These are phyloP conservation scores for Naganishia antarctica DNA, from an alignment of 768 basidiomycete species.

Conservation along the genomic window DNA sequence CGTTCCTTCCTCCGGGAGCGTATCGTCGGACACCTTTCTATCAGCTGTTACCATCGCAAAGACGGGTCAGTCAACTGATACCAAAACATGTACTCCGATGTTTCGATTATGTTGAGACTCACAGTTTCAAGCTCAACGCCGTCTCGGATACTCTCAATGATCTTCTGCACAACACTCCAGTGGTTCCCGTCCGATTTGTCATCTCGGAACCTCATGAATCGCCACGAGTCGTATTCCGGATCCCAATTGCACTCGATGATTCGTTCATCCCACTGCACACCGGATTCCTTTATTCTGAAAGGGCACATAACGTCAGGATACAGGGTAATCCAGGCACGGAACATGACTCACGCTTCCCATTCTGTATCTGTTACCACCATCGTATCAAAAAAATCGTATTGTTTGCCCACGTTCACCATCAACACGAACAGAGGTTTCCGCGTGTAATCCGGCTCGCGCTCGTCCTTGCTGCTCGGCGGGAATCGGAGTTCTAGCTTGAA, in stretches of 20 bases:
- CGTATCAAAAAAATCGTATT: constrained; percentile 76
- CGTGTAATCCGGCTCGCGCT: constrained; percentile 66
- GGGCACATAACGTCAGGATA: not conserved
- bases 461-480: constrained; percentile 60
- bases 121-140: constrained; percentile 59
- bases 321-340: not conserved
- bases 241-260: constrained; percentile 95
- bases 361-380: constrained; percentile 81
- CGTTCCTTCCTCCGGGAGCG: constrained; percentile 24
- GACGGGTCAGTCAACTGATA: not conserved
- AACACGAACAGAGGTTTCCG: constrained; percentile 83
- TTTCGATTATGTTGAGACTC: not conserved
- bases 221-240: constrained; percentile 61
- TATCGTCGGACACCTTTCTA: constrained; percentile 58
- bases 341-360: constrained; percentile 74
- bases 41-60: constrained; percentile 56
- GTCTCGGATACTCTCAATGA: constrained; percentile 84
- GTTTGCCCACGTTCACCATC: constrained; percentile 54
- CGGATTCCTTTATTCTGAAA: constrained; percentile 70
- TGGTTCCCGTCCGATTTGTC: constrained; percentile 94
- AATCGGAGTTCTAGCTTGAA: constrained; percentile 95
- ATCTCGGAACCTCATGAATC: constrained; percentile 85
- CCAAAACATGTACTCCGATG: too few species aligned
- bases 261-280: constrained; percentile 87
- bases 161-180: constrained; percentile 72